Base-by-base conservation (phyloP, 805 yeast genomes). In the Blastobotrys attinorum region DNA sequence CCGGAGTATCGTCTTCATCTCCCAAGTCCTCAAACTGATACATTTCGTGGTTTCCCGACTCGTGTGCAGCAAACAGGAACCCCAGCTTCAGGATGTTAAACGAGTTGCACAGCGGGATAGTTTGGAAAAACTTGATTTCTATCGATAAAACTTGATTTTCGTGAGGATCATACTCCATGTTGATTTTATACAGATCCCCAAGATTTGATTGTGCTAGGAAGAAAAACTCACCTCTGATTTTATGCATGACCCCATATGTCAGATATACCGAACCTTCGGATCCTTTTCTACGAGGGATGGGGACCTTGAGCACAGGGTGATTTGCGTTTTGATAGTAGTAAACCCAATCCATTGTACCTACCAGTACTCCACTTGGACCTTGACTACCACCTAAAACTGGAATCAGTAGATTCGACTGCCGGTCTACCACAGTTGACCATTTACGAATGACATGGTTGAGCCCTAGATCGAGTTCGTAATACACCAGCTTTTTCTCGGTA, bases 381-480 rank as follows among this genome's bases (percentile, higher is more conserved):
- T 79, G 80, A n/a, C 66, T 62, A 5, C 77, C 81, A 2, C 81
- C 84, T 0, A 96, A 96, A 13, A 88, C 67, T 0, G 81, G 67
- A n/a, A 86, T 48, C 4, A 89, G 47, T 43, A 73, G 66, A 48
- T 70, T 75, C 1, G 89, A 66, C 1, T 70, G 46, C 20, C 50
- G 51, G 1, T 62, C 56, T 1, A 77, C 61, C 5, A 48, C 57
- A 34, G 60, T 71, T n/a, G 72, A 57, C 62, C 63, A 70, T 50
- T 70, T 70, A 45, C 72, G 73, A 1, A 83, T 69, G 1, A 89
- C 74, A 57, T 82, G 83, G 56, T 89, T 89, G 38, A 90, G 65
- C 1, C 97, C 96, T 33, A 85, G 71, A 59, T 92, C 97, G 21
- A 89, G 64, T 55, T 86, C 90, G 63, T 90, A 90, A 58, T 76